phyloP scores from a whole-genome alignment of 495 filamentous ascomycete species.

The Astrothelium subdiscretum region DNA sequence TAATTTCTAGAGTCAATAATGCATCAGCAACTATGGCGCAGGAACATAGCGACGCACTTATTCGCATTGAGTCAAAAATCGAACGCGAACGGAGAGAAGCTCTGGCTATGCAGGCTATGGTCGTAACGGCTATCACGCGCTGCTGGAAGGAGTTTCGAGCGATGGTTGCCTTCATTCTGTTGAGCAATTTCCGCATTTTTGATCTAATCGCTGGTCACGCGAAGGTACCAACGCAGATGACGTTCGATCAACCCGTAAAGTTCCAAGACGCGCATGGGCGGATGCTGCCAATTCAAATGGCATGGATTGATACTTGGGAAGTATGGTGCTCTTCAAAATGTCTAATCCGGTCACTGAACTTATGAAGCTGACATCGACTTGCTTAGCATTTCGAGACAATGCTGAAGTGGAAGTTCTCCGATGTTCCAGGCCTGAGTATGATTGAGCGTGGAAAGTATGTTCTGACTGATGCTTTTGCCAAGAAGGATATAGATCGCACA shows the following conservation, averaged over 20 bases:
- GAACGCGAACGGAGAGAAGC: background rate
- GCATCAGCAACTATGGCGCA: background rate
- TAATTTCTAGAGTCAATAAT: background rate
- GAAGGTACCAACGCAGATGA: background rate
- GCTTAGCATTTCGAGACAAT: slow-evolving; percentile 2
- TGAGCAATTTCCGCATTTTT: background rate
- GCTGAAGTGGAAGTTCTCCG: slow-evolving; percentile 5
- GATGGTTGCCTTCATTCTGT: background rate
- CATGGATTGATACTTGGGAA: slow-evolving; percentile 3
- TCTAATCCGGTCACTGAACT: too few relatives aligned
- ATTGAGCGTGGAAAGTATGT: slow-evolving; percentile 4
- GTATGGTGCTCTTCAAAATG: background rate
- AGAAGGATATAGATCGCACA: background rate
- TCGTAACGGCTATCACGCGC: background rate
- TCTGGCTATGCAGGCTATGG: background rate
- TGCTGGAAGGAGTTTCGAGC: background rate
- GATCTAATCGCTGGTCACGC: background rate
- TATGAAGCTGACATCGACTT: too few relatives aligned
- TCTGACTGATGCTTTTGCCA: background rate
- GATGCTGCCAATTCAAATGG: background rate
- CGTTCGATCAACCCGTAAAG: background rate
- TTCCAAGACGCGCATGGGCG: slow-evolving; percentile 4
- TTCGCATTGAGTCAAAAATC: background rate
- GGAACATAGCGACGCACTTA: background rate
- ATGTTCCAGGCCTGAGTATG: background rate